These are phyloP conservation scores for Cyberlindnera mrakii DNA, from an alignment of 805 yeast species.

Conservation along the genomic window DNA sequence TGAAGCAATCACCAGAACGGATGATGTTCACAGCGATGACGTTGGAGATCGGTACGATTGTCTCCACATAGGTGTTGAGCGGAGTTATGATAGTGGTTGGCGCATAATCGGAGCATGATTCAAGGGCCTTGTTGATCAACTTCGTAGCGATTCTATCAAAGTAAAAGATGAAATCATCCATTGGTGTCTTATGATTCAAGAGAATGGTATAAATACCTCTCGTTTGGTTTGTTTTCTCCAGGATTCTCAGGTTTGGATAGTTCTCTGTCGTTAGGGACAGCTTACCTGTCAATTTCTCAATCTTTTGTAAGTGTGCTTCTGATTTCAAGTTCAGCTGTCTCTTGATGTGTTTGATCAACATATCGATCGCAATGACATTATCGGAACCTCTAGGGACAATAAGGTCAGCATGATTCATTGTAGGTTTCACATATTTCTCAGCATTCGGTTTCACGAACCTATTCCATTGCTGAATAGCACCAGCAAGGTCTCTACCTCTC, in stretches of 20 bases:
- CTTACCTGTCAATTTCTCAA: constrained; percentile 48
- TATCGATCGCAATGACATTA: constrained; percentile 69
- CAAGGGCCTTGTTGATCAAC: constrained; percentile 63
- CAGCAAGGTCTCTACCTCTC: constrained; percentile 78
- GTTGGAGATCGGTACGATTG: constrained; percentile 33
- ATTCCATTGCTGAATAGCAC: constrained; percentile 87
- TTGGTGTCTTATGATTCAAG: constrained; percentile 43
- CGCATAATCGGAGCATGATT: constrained; percentile 35
- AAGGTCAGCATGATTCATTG: constrained; percentile 75
- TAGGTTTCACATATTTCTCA: constrained; percentile 65
- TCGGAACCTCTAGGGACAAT: constrained; percentile 90
- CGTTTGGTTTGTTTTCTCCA: constrained; percentile 55
- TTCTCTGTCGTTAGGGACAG: constrained; percentile 22
- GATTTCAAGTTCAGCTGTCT: constrained; percentile 66
- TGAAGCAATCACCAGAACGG: constrained; percentile 90
- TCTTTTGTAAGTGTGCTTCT: constrained; percentile 54
- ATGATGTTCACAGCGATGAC: constrained; percentile 73
- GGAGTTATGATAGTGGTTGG: constrained; percentile 37
- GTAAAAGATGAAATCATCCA: constrained; percentile 80
- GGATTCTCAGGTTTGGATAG: constrained; percentile 17
- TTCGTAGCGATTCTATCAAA: constrained; percentile 78
- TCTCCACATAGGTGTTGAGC: constrained; percentile 22
- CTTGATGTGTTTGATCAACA: constrained; percentile 74
- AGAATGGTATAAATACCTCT: constrained; percentile 67
- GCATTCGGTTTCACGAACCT: constrained; percentile 89